phyloP scores from a whole-genome alignment of 2,329 filamentous ascomycete species.

The Aspergillus texensis region DNA sequence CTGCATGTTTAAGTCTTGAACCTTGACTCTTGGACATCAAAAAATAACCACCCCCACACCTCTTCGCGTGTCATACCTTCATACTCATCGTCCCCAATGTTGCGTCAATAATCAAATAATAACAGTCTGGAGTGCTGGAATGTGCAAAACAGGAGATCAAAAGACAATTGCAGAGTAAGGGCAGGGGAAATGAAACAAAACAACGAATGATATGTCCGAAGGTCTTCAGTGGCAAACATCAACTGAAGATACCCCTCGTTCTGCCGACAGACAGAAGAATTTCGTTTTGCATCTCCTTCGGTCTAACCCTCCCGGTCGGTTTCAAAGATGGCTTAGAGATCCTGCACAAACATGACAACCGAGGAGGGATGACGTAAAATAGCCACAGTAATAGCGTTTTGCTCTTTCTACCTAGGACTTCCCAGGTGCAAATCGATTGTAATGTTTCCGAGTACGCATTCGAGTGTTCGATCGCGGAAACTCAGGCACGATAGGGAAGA shows the following conservation, averaged over 20 bases:
- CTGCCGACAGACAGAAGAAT: constrained; percentile 27
- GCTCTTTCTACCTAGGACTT: constrained; percentile 25
- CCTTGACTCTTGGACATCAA: constrained; percentile 10
- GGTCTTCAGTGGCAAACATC: constrained; percentile 22
- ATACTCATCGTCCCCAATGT: constrained; percentile 27
- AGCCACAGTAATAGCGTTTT: constrained; percentile 39
- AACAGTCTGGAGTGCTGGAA: constrained; percentile 17
- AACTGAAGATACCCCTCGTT: constrained; percentile 22
- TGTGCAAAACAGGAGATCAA: constrained; percentile 13
- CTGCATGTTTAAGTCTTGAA: constrained; percentile 18
- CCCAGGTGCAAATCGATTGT: constrained; percentile 19
- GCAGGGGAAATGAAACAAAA: constrained; percentile 16
- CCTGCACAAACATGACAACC: constrained; percentile 14
- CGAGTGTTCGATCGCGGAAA: constrained; percentile 11
- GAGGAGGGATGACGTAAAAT: constrained; percentile 34
- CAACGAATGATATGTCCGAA: constrained; percentile 22
- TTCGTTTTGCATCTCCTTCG: constrained; percentile 38
- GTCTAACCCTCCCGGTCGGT: constrained; percentile 29
- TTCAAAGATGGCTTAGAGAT: constrained; percentile 18
- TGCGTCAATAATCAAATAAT: constrained; percentile 31
- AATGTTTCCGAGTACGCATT: constrained; percentile 11
- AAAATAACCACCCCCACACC: constrained; percentile 24
- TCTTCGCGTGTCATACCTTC: constrained; percentile 27
- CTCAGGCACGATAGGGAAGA: constrained; percentile 11
- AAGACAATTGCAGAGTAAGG: constrained; percentile 16